Percentiles rank a stretch among this genome's conserved stretches.
phyloP scores from a whole-genome alignment of 2,329 filamentous ascomycete genomes.

The Lasiodiplodia theobromae region DNA sequence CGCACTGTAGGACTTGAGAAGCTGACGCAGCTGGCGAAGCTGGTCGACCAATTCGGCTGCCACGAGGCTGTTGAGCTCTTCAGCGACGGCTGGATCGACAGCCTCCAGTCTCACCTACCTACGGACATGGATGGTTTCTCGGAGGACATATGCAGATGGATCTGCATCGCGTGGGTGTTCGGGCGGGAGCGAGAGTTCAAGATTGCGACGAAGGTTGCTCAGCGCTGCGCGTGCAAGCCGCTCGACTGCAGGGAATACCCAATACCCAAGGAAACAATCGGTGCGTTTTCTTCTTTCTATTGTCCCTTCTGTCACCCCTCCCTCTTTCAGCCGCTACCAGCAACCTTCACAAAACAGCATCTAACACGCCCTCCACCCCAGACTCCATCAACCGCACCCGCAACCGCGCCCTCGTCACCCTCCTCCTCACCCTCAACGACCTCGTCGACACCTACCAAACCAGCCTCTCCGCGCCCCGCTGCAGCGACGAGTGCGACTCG shows the following conservation, averaged over 20 bases:
- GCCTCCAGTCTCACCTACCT: not conserved
- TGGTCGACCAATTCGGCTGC: not conserved
- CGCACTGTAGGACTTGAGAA: not conserved
- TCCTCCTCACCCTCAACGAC: not conserved
- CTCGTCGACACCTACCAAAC: not conserved
- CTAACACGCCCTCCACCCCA: not conserved
- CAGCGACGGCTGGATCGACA: not conserved
- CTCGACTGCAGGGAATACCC: not conserved
- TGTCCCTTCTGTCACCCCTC: not conserved
- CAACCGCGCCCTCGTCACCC: not conserved
- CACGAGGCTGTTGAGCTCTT: not conserved
- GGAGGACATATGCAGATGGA: not conserved
- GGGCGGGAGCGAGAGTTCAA: not conserved
- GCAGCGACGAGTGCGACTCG: slow-evolving; percentile 1
- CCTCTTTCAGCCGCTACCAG: not conserved
- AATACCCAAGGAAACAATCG: not conserved
- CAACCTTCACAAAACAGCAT: too few relatives aligned
- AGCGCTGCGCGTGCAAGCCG: not conserved
- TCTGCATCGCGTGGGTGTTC: not conserved
- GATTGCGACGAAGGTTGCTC: not conserved
- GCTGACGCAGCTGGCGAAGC: not conserved
- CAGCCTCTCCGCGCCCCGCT: not conserved
- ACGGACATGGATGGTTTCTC: not conserved
- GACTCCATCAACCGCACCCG: not conserved
- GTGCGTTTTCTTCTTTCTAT: not conserved